Evolutionary conservation across 257 asterid species (phyloP).

Genomic region (Solanum ahanhuiri): DNA sequence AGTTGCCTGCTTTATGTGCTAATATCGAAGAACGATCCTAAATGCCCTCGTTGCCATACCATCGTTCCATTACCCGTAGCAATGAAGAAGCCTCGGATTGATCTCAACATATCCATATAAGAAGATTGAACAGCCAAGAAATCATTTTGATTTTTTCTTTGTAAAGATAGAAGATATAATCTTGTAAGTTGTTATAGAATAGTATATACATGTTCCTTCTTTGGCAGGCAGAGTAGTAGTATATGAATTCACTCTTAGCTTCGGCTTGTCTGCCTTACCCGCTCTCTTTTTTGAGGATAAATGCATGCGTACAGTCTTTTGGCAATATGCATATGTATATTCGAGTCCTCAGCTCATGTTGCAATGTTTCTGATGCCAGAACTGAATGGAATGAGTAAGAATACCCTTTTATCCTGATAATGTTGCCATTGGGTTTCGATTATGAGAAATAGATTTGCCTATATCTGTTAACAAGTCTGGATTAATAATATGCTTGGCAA

Average conservation of each 20-base stretch:
- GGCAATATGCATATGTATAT: not conserved
- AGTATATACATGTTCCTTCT: slow-evolving; percentile 20
- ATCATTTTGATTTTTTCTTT: slow-evolving; percentile 12
- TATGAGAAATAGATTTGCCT: not conserved
- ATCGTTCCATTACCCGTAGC: slow-evolving; percentile 41
- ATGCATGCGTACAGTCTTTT: not conserved
- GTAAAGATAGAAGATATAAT: slow-evolving; percentile 32
- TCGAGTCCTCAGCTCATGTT: not conserved
- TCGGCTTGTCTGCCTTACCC: not conserved
- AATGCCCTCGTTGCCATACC: slow-evolving; percentile 60
- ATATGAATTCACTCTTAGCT: not conserved
- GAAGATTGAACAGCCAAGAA: not conserved
- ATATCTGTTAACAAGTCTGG: not conserved
- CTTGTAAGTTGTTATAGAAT: slow-evolving; percentile 18
- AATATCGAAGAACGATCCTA: slow-evolving; percentile 38
- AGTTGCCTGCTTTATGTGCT: slow-evolving; percentile 60
- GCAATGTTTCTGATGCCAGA: not conserved
- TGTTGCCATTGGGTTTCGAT: not conserved
- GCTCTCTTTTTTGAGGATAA: not conserved
- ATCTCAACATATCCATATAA: slow-evolving; percentile 64
- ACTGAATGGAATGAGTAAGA: too few species aligned
- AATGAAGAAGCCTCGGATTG: slow-evolving; percentile 61
- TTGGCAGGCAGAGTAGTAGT: not conserved
- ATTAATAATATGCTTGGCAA: not conserved
- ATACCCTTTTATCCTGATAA: not conserved